Conservation (phyloP, 2,329 filamentous ascomycete species). For the Fusarium xyrophilum region DNA sequence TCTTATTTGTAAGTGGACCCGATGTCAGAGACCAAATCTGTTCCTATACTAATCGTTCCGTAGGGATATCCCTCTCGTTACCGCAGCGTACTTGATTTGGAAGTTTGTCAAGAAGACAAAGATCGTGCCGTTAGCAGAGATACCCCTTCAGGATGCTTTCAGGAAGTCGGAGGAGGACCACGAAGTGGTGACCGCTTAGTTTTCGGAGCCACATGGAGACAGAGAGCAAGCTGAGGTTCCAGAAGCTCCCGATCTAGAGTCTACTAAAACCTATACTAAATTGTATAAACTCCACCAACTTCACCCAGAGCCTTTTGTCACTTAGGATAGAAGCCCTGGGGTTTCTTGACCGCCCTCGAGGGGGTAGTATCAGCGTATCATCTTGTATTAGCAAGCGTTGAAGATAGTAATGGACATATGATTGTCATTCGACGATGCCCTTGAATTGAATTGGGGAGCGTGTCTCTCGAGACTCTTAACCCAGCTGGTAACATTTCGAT, state of each 20-base stretch:
- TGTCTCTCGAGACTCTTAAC: not conserved
- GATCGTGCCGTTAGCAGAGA: conserved; percentile 56
- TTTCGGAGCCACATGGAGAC: not conserved
- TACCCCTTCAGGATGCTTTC: conserved; percentile 61
- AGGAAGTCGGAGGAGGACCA: conserved; percentile 22
- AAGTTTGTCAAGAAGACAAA: conserved; percentile 71
- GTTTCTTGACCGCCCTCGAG: not conserved
- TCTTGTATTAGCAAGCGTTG: not conserved
- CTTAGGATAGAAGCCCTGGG: not conserved
- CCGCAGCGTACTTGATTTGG: conserved; percentile 65
- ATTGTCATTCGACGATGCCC: too few relatives aligned
- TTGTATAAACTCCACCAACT: not conserved
- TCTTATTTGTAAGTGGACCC: conserved; percentile 62
- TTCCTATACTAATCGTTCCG: conserved; percentile 15
- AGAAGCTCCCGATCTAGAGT: not conserved
- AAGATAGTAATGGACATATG: not conserved
- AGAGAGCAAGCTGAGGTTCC: not conserved
- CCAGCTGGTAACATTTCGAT: not conserved
- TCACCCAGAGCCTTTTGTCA: not conserved
- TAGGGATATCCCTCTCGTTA: conserved; percentile 67
- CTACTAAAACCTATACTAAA: not conserved
- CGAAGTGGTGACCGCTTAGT: not conserved
- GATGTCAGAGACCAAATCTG: rapidly evolving
- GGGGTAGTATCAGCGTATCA: not conserved
- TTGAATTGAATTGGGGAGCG: not conserved